Evolutionary conservation across 768 basidiomycete genomes (phyloP).

Genomic region (Tephrocybe sp.): DNA sequence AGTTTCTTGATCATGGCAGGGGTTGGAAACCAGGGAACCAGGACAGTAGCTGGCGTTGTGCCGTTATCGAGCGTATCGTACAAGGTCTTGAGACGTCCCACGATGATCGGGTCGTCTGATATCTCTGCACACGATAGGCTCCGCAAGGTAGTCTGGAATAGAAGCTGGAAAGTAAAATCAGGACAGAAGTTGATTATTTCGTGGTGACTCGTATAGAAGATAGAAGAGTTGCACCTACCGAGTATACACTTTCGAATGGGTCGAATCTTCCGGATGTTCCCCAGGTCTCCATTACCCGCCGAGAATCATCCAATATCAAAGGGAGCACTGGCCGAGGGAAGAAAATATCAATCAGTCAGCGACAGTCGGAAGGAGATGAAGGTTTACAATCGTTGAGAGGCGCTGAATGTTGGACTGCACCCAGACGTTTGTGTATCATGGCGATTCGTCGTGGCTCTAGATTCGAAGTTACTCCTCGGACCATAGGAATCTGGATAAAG

Average conservation of each 20-base stretch:
- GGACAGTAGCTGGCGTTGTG: conserved; percentile 70
- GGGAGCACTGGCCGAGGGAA: conserved; percentile 57
- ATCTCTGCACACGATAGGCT: conserved; percentile 69
- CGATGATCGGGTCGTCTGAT: conserved; percentile 61
- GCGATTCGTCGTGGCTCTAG: conserved; percentile 61
- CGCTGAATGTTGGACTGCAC: conserved; percentile 60
- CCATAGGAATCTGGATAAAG: conserved; percentile 63
- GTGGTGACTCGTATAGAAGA: not conserved
- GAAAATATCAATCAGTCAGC: conserved; percentile 2
- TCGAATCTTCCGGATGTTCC: conserved; percentile 64
- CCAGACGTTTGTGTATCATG: conserved; percentile 72
- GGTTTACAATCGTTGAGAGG: conserved; percentile 60
- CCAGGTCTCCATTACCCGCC: conserved; percentile 62
- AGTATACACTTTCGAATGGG: conserved; percentile 70
- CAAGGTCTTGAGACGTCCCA: conserved; percentile 59
- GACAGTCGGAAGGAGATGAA: conserved; percentile 29
- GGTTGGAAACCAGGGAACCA: conserved; percentile 76
- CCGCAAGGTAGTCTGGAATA: conserved; percentile 75
- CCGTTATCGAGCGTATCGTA: conserved; percentile 70
- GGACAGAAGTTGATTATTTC: conserved; percentile 9
- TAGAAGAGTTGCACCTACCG: conserved; percentile 39
- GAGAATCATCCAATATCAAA: conserved; percentile 63
- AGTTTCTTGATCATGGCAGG: conserved; percentile 72
- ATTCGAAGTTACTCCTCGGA: conserved; percentile 73
- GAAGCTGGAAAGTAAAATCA: conserved; percentile 39